Conservation (phyloP, 2,329 filamentous ascomycete species). For the Microcera coccophila region DNA sequence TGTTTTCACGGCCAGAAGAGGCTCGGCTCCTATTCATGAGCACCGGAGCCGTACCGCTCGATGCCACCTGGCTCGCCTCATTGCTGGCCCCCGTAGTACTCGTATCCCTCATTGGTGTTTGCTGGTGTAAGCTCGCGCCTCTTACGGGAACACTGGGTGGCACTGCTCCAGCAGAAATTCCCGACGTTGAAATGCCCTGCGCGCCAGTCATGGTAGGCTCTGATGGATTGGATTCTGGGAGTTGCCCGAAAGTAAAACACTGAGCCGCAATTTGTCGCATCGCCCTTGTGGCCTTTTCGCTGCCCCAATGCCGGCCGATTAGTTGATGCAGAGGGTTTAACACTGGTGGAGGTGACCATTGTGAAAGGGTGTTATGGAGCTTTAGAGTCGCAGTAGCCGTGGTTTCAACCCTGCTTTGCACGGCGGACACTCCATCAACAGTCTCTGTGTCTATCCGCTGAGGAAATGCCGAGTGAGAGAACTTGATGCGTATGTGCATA, state of each 20-base stretch:
- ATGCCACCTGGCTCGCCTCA: slow-evolving; percentile 7
- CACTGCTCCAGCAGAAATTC: slow-evolving; percentile 3
- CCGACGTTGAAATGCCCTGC: no score
- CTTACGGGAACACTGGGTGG: slow-evolving; percentile 17
- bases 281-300: slow-evolving; percentile 40
- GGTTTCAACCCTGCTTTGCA: slow-evolving; percentile 51
- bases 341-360: slow-evolving; percentile 47
- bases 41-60: slow-evolving; percentile 1
- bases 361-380: slow-evolving; percentile 44
- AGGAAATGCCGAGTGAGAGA: slow-evolving; percentile 55
- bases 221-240: no score
- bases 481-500: slow-evolving; percentile 49
- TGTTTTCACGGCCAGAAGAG: neutral
- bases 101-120: neutral
- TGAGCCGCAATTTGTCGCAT: slow-evolving; percentile 33
- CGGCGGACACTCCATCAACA: slow-evolving; percentile 33
- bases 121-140: slow-evolving; percentile 19
- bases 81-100: neutral
- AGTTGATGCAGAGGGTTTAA: slow-evolving; percentile 42
- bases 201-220: no score
- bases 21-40: neutral
- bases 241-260: slow-evolving; percentile 8
- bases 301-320: slow-evolving; percentile 48
- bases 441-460: slow-evolving; percentile 23
- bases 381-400: slow-evolving; percentile 49